Base-by-base conservation (phyloP, 352 stramenopile genomes). In the Globisporangium paroecandrum region DNA sequence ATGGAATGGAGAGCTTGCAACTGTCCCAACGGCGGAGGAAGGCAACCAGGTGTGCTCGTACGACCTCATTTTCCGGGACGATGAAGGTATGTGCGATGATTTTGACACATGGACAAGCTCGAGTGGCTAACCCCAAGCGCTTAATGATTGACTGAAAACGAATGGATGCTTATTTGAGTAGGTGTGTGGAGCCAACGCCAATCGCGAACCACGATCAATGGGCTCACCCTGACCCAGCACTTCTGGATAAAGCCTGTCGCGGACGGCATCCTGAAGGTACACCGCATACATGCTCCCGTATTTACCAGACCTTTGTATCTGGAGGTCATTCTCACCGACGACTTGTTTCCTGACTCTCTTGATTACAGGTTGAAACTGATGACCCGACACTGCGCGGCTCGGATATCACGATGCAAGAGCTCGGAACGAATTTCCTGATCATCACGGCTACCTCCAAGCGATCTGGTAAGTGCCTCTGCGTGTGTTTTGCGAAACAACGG, bases 201-300 rank as follows among this genome's bases (percentile, higher is more conserved):
- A 71, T 93, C 87, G 57, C 76, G 86, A 51, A 96, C 88, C 41
- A 94, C 88, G 22, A 93, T 96, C 76, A 94, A 77, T 53, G 88
- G 88, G 0, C 79, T 96, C 59, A 94, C 88, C 1, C 86, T 87
- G 38, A 96, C 84, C 64, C 86, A 95, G 76, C 87, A 96, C 74
- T 94, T 87, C 64, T 96, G 88, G 88, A 93, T 96, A 71, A 91
- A 89, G 57, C 86, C 88, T 20, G 86, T 93, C n/a, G 81, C 88
- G 4, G 88, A 96, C 68, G 85, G 88, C 24, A 94, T 96, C 60
- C 67, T 93, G 47, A 96, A 96, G 76, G 79, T 83, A 59, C 25
- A 22, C 12, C 34, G 13, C 12, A 64, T 25, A 24, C 36, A 12
- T 47, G 22, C 41, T 49, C 41, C 4, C 32, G 32, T 38, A 38